Conservation (phyloP, 495 filamentous ascomycete genomes). For the Penicillium desertorum region DNA sequence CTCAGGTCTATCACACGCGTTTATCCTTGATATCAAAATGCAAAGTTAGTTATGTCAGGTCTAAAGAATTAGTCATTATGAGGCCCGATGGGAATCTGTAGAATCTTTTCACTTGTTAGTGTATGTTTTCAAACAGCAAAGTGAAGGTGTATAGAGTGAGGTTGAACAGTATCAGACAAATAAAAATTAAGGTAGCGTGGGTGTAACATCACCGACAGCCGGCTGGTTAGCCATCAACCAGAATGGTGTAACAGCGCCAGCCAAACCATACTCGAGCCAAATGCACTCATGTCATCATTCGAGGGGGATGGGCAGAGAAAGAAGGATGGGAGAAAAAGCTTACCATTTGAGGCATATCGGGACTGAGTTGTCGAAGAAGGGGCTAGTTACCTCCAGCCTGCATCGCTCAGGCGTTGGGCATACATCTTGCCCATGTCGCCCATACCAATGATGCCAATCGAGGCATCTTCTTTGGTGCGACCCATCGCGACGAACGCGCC, state of each 20-base stretch:
- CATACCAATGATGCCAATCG: constrained; percentile 95
- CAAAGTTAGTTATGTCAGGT: constrained; percentile 34
- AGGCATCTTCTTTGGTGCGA: constrained; percentile 60
- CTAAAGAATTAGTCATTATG: not conserved
- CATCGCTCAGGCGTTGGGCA: constrained; percentile 76
- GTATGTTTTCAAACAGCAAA: constrained; percentile 6
- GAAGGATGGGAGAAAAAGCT: constrained; percentile 26
- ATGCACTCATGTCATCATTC: constrained; percentile 99
- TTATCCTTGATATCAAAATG: constrained; percentile 60
- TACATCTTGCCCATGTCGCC: constrained; percentile 99
- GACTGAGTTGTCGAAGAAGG: constrained; percentile 14
- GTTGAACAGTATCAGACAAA: constrained; percentile 67
- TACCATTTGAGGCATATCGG: constrained; percentile 28
- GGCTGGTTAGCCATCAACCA: constrained; percentile 45
- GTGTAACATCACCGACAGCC: constrained; percentile 89
- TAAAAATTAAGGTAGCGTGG: constrained; percentile 89
- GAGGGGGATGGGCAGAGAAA: constrained; percentile 22
- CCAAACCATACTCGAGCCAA: constrained; percentile 94
- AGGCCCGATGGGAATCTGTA: constrained; percentile 6
- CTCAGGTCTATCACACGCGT: constrained; percentile 89
- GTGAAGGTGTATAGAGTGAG: constrained; percentile 14
- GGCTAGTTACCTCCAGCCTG: constrained; percentile 86
- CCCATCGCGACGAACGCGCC: constrained; percentile 28
- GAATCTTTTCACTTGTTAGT: constrained; percentile 21
- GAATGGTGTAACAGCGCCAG: constrained; percentile 45